Conservation (phyloP, 129 eudicot genomes). For the Sambucus nigra region DNA sequence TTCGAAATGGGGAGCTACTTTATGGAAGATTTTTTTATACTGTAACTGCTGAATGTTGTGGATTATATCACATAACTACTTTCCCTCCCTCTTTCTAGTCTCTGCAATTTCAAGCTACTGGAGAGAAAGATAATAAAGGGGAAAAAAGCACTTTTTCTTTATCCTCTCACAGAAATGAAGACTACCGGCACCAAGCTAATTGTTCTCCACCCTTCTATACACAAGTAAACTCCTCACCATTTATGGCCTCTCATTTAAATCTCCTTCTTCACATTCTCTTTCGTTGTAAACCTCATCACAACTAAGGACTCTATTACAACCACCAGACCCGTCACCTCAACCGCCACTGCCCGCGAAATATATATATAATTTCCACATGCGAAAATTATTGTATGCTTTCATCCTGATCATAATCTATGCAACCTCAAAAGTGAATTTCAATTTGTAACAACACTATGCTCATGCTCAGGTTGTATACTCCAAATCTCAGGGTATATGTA, state of each 20-base stretch:
- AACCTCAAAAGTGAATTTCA: too few relatives aligned
- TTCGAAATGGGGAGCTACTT: too few relatives aligned
- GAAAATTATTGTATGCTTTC: too few relatives aligned
- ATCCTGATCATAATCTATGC: too few relatives aligned
- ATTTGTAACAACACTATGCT: too few relatives aligned
- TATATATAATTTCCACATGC: too few relatives aligned
- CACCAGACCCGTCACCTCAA: conserved; percentile 11
- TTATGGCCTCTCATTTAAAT: conserved; percentile 23
- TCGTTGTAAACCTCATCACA: conserved; percentile 34
- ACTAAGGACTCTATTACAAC: conserved; percentile 24
- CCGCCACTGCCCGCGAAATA: not conserved
- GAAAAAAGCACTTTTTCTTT: not conserved
- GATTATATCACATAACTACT: too few relatives aligned
- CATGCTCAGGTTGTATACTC: too few relatives aligned
- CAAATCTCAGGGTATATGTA: too few relatives aligned
- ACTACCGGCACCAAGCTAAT: conserved; percentile 43
- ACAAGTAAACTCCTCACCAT: conserved; percentile 34
- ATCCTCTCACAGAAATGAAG: conserved; percentile 28
- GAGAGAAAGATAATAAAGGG: too few relatives aligned
- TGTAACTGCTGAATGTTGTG: too few relatives aligned
- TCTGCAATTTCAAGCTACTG: not conserved
- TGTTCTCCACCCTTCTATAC: conserved; percentile 47
- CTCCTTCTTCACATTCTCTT: conserved; percentile 31
- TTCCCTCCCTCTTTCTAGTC: not conserved
- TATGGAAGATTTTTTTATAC: too few relatives aligned